phyloP scores from a whole-genome alignment of 208 protist species.

The Vickermania spadyakhi region DNA sequence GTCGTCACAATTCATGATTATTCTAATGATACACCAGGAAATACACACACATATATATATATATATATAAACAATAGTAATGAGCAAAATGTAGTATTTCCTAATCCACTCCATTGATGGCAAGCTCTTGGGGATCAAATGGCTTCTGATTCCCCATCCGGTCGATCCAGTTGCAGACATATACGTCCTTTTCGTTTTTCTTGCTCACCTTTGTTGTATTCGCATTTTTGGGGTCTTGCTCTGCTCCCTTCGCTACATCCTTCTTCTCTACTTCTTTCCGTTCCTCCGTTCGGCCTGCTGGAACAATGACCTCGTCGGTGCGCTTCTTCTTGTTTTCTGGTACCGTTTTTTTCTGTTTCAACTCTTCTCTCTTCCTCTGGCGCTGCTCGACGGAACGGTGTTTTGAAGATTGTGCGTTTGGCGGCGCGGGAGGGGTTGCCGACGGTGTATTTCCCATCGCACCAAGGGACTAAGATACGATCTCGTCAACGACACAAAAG shows the following conservation, averaged over 20 bases:
- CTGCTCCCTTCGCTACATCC: neutral
- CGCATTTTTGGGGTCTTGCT: neutral
- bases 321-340: neutral
- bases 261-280: neutral
- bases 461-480: too few relatives aligned
- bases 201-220: neutral
- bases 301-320: neutral
- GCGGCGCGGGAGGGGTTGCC: neutral
- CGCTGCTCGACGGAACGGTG: neutral
- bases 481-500: too few relatives aligned
- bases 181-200: slow-evolving; percentile 1
- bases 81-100: slow-evolving; percentile 1
- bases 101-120: slow-evolving; percentile 3
- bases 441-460: slow-evolving; percentile 1
- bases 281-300: neutral
- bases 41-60: neutral
- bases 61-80: neutral
- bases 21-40: neutral
- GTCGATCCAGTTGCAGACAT: slow-evolving; percentile 1
- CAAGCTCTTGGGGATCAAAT: neutral
- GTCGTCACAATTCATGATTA: neutral
- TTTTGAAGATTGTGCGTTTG: neutral
- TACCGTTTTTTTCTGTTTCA: neutral
- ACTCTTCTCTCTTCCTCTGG: neutral
- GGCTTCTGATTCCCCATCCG: neutral